phyloP scores from a whole-genome alignment of 1,284 basidiomycete species.

The Fomitopsis pinicola region DNA sequence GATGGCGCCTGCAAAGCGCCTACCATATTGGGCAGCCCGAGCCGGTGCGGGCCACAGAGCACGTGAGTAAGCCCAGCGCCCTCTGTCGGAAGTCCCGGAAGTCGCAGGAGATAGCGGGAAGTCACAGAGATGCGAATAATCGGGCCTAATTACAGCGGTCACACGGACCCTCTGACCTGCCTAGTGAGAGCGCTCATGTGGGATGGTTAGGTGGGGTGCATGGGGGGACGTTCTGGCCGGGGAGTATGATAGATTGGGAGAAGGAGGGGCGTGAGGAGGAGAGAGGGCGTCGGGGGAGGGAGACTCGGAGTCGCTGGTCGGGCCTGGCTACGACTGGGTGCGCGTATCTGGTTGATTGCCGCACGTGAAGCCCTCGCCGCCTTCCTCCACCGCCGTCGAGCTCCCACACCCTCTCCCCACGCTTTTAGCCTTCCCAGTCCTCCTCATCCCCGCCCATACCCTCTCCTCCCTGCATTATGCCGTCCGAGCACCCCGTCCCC shows the following conservation, averaged over 20 bases:
- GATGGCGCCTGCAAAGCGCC: no score
- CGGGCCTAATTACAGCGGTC: no score
- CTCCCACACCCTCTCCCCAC: conserved; percentile 12
- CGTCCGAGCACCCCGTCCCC: conserved; percentile 28
- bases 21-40: no score
- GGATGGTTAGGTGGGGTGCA: no score
- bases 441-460: conserved; percentile 14
- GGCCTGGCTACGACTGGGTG: conserved; percentile 2
- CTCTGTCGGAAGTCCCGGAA: no score
- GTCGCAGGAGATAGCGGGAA: no score
- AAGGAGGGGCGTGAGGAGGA: not conserved
- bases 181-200: no score
- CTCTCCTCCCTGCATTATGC: conserved; percentile 23
- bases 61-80: no score
- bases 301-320: not conserved
- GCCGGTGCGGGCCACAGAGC: no score
- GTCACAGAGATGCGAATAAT: no score
- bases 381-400: conserved; percentile 5
- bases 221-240: not conserved
- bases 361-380: conserved; percentile 12
- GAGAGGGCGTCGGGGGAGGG: not conserved
- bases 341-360: conserved; percentile 10
- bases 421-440: conserved; percentile 16
- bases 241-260: not conserved
- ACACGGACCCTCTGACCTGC: no score